Evolutionary conservation across 108 stramenopile genomes (phyloP).

Genomic region (Fragilaria crotonensis): DNA sequence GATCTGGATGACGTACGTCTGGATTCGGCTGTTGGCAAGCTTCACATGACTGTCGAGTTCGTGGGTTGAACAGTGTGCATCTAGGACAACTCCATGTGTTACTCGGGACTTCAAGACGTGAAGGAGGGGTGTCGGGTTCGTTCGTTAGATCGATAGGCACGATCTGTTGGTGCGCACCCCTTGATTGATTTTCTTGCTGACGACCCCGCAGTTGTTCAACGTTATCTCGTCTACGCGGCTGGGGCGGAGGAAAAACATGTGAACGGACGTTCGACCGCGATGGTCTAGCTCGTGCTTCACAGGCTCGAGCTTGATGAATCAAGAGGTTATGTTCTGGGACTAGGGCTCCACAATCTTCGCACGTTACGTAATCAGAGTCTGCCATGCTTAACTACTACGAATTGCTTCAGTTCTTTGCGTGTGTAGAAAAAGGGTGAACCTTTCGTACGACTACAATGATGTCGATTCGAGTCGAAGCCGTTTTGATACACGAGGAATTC

Average conservation of each 20-base stretch:
- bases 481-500: too few relatives aligned
- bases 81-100: constrained; percentile 40
- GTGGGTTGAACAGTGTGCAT: constrained; percentile 44
- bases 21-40: constrained; percentile 22
- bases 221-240: constrained; percentile 1
- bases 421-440: too few relatives aligned
- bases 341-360: constrained; percentile 19
- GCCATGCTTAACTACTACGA: too few relatives aligned
- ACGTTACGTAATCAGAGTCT: constrained; percentile 11
- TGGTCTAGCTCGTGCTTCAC: constrained; percentile 1
- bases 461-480: too few relatives aligned
- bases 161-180: constrained; percentile 3
- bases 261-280: not conserved
- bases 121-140: not conserved
- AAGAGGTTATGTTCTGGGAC: constrained; percentile 22
- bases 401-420: too few relatives aligned
- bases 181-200: not conserved
- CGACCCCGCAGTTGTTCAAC: not conserved
- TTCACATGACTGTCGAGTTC: constrained; percentile 13
- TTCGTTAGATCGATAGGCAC: not conserved
- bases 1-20: constrained; percentile 17
- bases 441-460: too few relatives aligned
- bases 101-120: not conserved
- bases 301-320: constrained; percentile 23
- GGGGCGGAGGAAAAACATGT: not conserved